A percentile compares a stretch with the other conserved stretches of the same genome.
phyloP scores from a whole-genome alignment of 441 rosid genomes.

The Populus trichocarpa region DNA sequence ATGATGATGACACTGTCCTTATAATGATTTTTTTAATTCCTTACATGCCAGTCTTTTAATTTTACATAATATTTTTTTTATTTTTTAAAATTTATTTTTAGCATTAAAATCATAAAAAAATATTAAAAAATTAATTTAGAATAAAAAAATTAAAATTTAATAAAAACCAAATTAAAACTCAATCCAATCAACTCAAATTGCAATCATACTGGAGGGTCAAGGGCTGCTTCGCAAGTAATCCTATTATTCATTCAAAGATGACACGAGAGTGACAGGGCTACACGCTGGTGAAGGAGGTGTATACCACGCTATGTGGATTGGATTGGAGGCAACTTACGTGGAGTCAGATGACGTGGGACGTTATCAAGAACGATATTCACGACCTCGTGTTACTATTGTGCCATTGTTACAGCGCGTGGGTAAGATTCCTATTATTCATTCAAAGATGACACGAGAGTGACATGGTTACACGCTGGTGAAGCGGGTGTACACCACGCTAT shows the following conservation, averaged over 20 bases:
- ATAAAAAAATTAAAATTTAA: too few relatives aligned
- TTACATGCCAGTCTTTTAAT: neutral
- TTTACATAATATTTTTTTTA: too few relatives aligned
- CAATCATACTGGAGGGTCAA: neutral
- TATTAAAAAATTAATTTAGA: too few relatives aligned
- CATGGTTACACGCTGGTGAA: neutral
- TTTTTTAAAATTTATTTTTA: too few relatives aligned
- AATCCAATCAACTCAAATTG: too few relatives aligned
- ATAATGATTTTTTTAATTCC: too few relatives aligned
- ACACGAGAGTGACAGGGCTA: neutral
- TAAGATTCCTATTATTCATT: neutral
- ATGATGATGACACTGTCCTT: too few relatives aligned
- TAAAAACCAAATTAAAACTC: too few relatives aligned
- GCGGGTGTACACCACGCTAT: conserved; percentile 17
- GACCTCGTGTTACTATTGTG: conserved; percentile 6
- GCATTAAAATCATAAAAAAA: too few relatives aligned
- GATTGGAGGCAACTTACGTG: neutral
- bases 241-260: neutral
- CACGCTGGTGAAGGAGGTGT: conserved; percentile 1
- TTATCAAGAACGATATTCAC: conserved; percentile 18
- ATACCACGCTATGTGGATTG: conserved; percentile 10
- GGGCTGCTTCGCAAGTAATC: neutral
- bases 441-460: neutral
- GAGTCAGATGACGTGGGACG: conserved; percentile 24
- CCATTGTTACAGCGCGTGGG: conserved; percentile 13